Evolutionary conservation across 108 stramenopile genomes (phyloP).

Genomic region (Cyclotella choctawhatcheeana): DNA sequence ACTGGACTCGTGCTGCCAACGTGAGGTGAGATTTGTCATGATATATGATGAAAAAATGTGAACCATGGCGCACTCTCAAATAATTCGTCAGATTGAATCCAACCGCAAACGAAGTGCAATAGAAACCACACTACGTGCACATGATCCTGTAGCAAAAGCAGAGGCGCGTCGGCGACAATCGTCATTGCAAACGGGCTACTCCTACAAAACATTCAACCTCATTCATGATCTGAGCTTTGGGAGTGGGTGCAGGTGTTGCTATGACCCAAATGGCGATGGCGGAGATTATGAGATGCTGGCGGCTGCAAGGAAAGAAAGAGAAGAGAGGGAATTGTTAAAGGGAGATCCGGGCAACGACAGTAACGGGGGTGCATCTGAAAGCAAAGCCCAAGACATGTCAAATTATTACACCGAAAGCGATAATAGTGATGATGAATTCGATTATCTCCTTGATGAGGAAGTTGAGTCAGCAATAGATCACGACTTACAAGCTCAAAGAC

Average conservation of each 20-base stretch:
- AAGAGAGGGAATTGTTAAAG: not conserved
- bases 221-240: conserved; percentile 44
- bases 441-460: conserved; percentile 84
- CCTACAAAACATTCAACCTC: conserved; percentile 48
- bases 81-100: conserved; percentile 60
- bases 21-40: conserved; percentile 60
- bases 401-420: conserved; percentile 23
- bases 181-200: no score
- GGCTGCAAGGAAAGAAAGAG: conserved; percentile 41
- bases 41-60: no score
- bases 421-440: conserved; percentile 68
- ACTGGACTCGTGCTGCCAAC: conserved; percentile 79
- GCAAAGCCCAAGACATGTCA: conserved; percentile 1
- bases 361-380: not conserved
- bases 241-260: conserved; percentile 82
- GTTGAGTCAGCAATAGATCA: conserved; percentile 46
- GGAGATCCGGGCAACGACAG: conserved; percentile 17
- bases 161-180: conserved; percentile 62
- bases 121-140: conserved; percentile 59
- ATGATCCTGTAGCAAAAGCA: conserved; percentile 77
- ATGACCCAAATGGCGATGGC: conserved; percentile 82
- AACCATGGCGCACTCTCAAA: no score
- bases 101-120: conserved; percentile 69
- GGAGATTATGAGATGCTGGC: conserved; percentile 77
- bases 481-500: conserved; percentile 58